Conservation (phyloP, 495 filamentous ascomycete species). For the Aspergillus campestris region DNA sequence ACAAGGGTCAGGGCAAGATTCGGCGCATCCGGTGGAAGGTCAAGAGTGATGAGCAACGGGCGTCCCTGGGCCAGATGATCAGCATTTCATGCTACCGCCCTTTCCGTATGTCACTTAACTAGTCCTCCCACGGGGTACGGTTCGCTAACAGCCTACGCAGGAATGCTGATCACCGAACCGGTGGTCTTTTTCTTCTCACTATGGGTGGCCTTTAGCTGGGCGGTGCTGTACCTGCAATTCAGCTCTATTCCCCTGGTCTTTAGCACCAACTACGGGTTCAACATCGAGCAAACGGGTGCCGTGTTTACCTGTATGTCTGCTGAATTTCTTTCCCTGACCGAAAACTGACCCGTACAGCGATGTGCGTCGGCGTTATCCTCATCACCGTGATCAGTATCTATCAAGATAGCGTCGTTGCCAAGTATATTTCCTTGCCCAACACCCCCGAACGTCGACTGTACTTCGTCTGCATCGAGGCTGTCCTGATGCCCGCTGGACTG, state of each 20-base stretch:
- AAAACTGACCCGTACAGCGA: conserved; percentile 30
- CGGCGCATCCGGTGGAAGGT: conserved; percentile 77
- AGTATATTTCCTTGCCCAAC: conserved; percentile 34
- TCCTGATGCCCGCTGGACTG: conserved; percentile 62
- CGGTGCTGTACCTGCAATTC: conserved; percentile 78
- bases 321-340: background rate
- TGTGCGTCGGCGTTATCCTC: conserved; percentile 58
- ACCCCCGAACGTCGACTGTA: conserved; percentile 76
- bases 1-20: conserved; percentile 26
- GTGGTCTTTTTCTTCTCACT: conserved; percentile 93
- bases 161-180: conserved; percentile 80
- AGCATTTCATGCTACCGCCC: conserved; percentile 65
- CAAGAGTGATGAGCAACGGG: conserved; percentile 72
- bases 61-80: conserved; percentile 62
- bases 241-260: conserved; percentile 74
- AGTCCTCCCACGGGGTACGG: background rate
- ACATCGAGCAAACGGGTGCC: conserved; percentile 54
- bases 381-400: conserved; percentile 68
- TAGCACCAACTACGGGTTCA: conserved; percentile 58
- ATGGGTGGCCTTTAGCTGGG: conserved; percentile 89
- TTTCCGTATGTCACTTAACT: conserved; percentile 46
- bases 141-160: conserved; percentile 14
- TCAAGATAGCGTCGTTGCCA: conserved; percentile 50
- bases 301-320: conserved; percentile 54
- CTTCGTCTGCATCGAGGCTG: conserved; percentile 67